A percentile compares a stretch with the other conserved stretches of the same genome.
Conservation (phyloP, 78 protist species). For the Bigelowiella natans region DNA sequence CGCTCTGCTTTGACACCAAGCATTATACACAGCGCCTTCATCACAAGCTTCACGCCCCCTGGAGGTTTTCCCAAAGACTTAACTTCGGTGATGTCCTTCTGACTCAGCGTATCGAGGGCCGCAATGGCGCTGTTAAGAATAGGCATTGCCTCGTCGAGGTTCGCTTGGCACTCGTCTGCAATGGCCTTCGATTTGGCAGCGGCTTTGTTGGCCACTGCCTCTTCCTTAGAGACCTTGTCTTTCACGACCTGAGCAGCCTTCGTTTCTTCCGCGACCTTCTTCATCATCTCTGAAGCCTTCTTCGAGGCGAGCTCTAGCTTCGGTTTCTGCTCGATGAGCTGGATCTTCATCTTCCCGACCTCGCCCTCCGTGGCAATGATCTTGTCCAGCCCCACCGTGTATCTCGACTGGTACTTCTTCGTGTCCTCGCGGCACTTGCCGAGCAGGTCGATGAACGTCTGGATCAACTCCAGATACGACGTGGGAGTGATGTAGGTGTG, state of each 20-base stretch:
- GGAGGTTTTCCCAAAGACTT: neutral
- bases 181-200: neutral
- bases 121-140: neutral
- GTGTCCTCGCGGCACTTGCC: neutral
- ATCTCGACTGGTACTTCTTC: neutral
- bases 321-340: conserved; percentile 15
- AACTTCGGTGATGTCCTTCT: neutral
- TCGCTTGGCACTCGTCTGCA: conserved; percentile 3
- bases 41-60: neutral
- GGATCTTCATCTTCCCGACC: neutral
- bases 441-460: conserved; percentile 36
- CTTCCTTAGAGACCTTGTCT: neutral
- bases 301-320: conserved; percentile 65
- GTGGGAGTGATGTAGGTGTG: conserved; percentile 53
- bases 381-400: conserved; percentile 19
- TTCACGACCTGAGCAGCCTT: neutral
- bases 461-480: conserved; percentile 44
- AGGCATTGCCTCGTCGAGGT: conserved; percentile 7
- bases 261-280: neutral
- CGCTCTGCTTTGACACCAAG: neutral
- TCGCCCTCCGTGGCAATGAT: neutral
- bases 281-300: conserved; percentile 36
- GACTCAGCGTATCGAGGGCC: neutral
- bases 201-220: neutral
- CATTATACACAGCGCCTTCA: conserved; percentile 1